Evolutionary conservation across 2,329 filamentous ascomycete genomes (phyloP).

Genomic region (Paraphoma chrysanthemicola): DNA sequence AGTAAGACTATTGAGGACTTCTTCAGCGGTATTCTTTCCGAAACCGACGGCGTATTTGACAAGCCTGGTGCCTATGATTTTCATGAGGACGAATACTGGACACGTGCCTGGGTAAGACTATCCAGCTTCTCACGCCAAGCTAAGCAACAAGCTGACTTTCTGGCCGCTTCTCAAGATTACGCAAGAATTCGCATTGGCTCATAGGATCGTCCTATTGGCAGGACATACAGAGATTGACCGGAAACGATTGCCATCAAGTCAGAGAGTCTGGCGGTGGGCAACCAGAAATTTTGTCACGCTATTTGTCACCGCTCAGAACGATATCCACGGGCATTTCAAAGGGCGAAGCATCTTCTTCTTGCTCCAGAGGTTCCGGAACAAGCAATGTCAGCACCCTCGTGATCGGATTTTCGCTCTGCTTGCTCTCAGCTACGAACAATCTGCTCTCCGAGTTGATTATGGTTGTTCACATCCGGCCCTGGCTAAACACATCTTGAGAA

Average conservation of each 20-base stretch:
- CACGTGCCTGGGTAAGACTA: background rate
- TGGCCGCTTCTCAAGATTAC: background rate
- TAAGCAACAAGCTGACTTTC: background rate
- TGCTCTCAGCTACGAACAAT: background rate
- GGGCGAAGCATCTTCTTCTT: background rate
- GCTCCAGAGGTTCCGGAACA: background rate
- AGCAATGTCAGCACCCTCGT: background rate
- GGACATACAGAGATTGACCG: background rate
- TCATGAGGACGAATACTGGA: background rate
- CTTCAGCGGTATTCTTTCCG: background rate
- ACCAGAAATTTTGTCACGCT: too few species aligned
- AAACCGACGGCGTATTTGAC: too few species aligned
- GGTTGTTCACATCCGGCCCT: background rate
- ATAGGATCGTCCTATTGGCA: background rate
- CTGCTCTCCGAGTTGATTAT: background rate
- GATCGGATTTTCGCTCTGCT: background rate
- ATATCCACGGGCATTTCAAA: too few species aligned
- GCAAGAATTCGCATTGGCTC: background rate
- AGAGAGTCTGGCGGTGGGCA: background rate
- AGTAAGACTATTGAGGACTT: background rate
- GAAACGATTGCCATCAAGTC: background rate
- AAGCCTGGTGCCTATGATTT: too few species aligned
- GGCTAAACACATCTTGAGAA: background rate
- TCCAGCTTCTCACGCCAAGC: too few species aligned
- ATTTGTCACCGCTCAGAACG: too few species aligned